Evolutionary conservation across 1,284 basidiomycete species (phyloP).

Genomic region (Ceraceosorus guamensis): DNA sequence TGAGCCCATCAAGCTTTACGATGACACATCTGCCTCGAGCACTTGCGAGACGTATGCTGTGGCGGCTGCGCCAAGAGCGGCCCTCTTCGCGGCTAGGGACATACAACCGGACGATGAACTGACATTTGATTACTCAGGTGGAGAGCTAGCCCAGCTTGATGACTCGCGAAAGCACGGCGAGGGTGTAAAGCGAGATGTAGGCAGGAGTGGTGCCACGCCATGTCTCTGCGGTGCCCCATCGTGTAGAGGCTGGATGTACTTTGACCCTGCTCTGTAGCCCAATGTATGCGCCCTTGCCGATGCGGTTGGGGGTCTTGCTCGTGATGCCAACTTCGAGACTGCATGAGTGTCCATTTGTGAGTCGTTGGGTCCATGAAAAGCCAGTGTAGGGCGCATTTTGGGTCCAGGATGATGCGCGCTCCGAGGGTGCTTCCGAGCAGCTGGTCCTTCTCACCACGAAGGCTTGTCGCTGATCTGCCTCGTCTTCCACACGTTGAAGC

Average conservation of each 20-base stretch:
- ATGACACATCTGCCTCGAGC: neutral
- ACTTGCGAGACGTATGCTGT: neutral
- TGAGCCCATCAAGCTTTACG: neutral
- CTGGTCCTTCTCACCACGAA: too few relatives aligned
- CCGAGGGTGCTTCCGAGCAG: too few relatives aligned
- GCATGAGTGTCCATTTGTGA: too few relatives aligned
- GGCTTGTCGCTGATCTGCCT: too few relatives aligned
- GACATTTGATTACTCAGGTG: constrained; percentile 11
- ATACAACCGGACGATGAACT: constrained; percentile 9
- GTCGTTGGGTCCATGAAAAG: too few relatives aligned
- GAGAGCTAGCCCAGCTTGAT: neutral
- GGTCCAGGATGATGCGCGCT: too few relatives aligned
- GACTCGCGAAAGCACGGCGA: neutral
- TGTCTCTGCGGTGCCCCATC: neutral
- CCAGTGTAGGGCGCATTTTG: too few relatives aligned
- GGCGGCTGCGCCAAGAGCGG: constrained; percentile 6
- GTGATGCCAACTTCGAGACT: too few relatives aligned
- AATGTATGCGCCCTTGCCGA: too few relatives aligned
- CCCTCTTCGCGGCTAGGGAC: constrained; percentile 11
- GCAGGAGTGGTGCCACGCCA: neutral
- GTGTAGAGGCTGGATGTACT: neutral
- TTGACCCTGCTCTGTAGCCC: neutral
- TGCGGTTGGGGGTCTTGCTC: too few relatives aligned
- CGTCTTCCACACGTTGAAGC: too few relatives aligned
- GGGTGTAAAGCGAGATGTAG: neutral